Conservation (phyloP, 129 eudicot species). For the Glebionis coronaria region DNA sequence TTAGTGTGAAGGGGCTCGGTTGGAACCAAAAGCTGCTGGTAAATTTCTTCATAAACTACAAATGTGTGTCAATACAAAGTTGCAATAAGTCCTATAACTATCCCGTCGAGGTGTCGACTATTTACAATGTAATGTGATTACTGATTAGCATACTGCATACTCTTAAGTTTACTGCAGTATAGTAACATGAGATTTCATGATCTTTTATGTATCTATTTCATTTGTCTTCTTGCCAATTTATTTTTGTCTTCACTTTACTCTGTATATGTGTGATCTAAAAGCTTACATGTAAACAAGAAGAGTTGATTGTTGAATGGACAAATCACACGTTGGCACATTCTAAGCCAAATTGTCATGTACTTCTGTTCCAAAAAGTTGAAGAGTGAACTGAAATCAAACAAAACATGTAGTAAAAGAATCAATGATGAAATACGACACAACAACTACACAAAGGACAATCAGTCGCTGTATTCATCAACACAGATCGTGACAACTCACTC, state of each 20-base stretch:
- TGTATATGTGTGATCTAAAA: not conserved
- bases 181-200: too few relatives aligned
- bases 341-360: slow-evolving; percentile 11
- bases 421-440: slow-evolving; percentile 21
- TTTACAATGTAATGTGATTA: too few relatives aligned
- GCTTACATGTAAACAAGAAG: not conserved
- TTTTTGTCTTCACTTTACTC: too few relatives aligned
- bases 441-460: slow-evolving; percentile 14
- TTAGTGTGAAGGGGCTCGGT: not conserved
- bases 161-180: not conserved
- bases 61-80: too few relatives aligned
- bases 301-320: not conserved
- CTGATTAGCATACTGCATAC: too few relatives aligned
- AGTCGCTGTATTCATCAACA: slow-evolving; percentile 5
- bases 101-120: too few relatives aligned
- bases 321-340: slow-evolving; percentile 10
- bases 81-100: too few relatives aligned
- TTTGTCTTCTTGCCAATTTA: not conserved
- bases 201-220: not conserved
- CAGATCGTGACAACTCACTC: not conserved
- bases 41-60: too few relatives aligned
- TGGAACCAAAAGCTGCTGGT: too few relatives aligned
- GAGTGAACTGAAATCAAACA: not conserved
- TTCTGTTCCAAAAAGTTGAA: not conserved
- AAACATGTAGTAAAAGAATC: slow-evolving; percentile 7